Conservation (phyloP, 2,329 filamentous ascomycete genomes). For the Erysiphe pulchra region DNA sequence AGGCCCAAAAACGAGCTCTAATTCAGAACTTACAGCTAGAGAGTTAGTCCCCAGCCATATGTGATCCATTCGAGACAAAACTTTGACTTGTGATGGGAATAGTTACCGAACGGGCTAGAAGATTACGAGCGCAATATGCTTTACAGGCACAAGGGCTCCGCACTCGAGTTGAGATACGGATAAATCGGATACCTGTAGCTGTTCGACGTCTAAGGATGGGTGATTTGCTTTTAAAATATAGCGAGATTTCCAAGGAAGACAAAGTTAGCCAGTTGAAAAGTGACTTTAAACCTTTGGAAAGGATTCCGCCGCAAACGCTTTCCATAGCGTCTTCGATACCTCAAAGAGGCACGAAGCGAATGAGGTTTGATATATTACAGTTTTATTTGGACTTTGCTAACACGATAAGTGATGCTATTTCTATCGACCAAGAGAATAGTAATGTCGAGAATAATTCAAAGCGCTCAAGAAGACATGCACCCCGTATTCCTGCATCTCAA, state of each 20-base stretch:
- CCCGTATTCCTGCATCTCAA: conserved; percentile 24
- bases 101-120: conserved; percentile 75
- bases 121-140: conserved; percentile 69
- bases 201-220: conserved; percentile 61
- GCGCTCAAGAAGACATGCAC: conserved; percentile 17
- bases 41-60: conserved; percentile 28
- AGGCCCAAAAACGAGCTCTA: conserved; percentile 58
- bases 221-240: conserved; percentile 28
- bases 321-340: conserved; percentile 3
- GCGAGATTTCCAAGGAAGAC: conserved; percentile 3
- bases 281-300: neutral
- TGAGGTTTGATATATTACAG: conserved; percentile 19
- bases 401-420: conserved; percentile 26
- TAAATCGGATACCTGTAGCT: conserved; percentile 69
- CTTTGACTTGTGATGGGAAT: conserved; percentile 1
- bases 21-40: conserved; percentile 80
- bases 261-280: conserved; percentile 2
- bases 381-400: conserved; percentile 5
- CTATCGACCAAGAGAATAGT: conserved; percentile 56
- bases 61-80: neutral
- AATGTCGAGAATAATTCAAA: conserved; percentile 45
- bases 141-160: conserved; percentile 67
- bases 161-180: conserved; percentile 69
- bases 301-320: neutral
- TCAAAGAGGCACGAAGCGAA: conserved; percentile 19